Conservation (phyloP, 768 basidiomycete species). For the Symmetrospora coprosmae region DNA sequence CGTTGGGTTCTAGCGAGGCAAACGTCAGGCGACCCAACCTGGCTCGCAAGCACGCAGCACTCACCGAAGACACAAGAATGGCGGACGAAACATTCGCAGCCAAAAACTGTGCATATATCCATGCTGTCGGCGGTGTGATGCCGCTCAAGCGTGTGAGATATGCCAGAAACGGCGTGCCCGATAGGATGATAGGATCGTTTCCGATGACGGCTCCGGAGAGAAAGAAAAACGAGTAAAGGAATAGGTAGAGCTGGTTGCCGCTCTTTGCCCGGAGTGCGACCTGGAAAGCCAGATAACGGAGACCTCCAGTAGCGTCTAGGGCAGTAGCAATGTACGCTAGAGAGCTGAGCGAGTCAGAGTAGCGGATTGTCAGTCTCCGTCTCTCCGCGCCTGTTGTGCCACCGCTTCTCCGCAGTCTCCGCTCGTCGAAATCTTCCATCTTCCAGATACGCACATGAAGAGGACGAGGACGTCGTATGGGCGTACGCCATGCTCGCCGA, state of each 20-base stretch:
- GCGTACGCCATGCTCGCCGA: conserved; percentile 59
- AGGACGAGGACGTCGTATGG: conserved; percentile 88
- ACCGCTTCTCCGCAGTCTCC: too few relatives aligned
- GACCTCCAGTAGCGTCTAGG: conserved; percentile 71
- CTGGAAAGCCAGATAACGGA: conserved; percentile 76
- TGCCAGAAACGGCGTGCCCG: conserved; percentile 74
- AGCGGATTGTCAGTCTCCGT: too few relatives aligned
- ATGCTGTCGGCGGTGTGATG: conserved; percentile 39
- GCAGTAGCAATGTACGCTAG: conserved; percentile 77
- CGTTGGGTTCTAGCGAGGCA: conserved; percentile 72
- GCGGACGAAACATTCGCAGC: conserved; percentile 35
- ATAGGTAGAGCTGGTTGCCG: conserved; percentile 58
- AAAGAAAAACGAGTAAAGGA: conserved; percentile 68
- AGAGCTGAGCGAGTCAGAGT: neutral
- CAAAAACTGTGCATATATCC: conserved; percentile 42
- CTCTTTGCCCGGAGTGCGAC: conserved; percentile 50
- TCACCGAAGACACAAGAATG: conserved; percentile 18
- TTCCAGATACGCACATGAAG: conserved; percentile 74
- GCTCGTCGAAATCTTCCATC: too few relatives aligned
- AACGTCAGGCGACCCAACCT: conserved; percentile 48
- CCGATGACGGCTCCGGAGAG: conserved; percentile 57
- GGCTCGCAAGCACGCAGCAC: conserved; percentile 56
- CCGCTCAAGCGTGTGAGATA: conserved; percentile 65
- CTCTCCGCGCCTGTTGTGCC: too few relatives aligned
- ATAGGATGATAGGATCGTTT: conserved; percentile 81